These are phyloP conservation scores for Elaeis guineensis DNA, from an alignment of 176 grass and related monocot genomes.

Conservation along the genomic window DNA sequence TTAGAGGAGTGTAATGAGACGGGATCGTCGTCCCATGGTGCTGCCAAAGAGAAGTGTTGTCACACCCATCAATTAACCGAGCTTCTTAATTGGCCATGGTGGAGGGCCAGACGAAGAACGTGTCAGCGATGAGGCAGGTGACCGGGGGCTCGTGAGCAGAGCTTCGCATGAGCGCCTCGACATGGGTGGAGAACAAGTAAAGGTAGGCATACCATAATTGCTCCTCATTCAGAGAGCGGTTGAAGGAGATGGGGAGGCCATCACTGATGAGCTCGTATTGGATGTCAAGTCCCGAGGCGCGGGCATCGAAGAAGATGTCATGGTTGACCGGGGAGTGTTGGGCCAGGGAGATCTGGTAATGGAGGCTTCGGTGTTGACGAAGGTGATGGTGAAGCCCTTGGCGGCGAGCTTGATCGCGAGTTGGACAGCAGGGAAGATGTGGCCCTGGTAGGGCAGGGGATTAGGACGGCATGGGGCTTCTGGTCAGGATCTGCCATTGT, in stretches of 20 bases:
- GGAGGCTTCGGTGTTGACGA: slow-evolving; percentile 55
- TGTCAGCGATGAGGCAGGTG: slow-evolving; percentile 48
- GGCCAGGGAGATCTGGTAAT: slow-evolving; percentile 27
- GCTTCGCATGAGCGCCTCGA: slow-evolving; percentile 54
- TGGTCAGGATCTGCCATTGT: too few species aligned
- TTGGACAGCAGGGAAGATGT: slow-evolving; percentile 51
- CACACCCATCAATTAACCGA: background rate
- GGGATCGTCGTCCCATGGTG: slow-evolving; percentile 68
- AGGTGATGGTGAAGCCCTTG: slow-evolving; percentile 46
- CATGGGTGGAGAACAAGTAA: slow-evolving; percentile 40
- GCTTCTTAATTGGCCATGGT: slow-evolving; percentile 32
- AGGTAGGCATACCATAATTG: slow-evolving; percentile 40
- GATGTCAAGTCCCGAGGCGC: slow-evolving; percentile 23
- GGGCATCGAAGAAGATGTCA: slow-evolving; percentile 27
- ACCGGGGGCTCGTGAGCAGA: slow-evolving; percentile 29
- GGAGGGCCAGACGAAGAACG: slow-evolving; percentile 62
- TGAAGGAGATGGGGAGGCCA: slow-evolving; percentile 37
- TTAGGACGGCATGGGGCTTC: slow-evolving; percentile 47
- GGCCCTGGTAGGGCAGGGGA: slow-evolving; percentile 50
- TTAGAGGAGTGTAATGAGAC: background rate
- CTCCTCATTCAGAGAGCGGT: slow-evolving; percentile 42
- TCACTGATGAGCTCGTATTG: slow-evolving; percentile 59
- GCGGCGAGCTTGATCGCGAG: slow-evolving; percentile 32
- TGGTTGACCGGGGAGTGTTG: background rate
- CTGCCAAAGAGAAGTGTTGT: slow-evolving; percentile 39